Evolutionary conservation across 768 basidiomycete species (phyloP), one percentile per base, ranked within the genome.

Genomic region (Tricholomella constricta): DNA sequence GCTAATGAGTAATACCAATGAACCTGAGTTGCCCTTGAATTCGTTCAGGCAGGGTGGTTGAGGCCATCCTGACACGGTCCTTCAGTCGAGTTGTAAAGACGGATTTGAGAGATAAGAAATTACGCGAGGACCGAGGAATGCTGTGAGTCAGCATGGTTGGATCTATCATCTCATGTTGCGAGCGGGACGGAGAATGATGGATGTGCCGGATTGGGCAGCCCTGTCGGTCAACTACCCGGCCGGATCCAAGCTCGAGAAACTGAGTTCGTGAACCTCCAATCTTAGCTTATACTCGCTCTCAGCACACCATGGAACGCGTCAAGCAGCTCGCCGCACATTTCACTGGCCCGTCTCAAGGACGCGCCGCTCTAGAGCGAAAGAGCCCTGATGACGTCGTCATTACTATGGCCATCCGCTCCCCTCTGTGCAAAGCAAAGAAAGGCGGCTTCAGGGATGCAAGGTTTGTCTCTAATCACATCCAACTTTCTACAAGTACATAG

Each of bases 311-410:
- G 81, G 77, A 89, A 60, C 84, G 85, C 55, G 74, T 89, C 46
- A 82, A 78, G 65, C 84, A 88, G 68, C 71, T 89, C 22, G 79
- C 80, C 26, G 79, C 83, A 36, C 88, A 88, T 61, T 67, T 88
- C 47, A 62, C 73, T 17, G 64, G 70, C 3, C 61, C 77, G 11
- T 66, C 77, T 15, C 67, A 60, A 23, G 82, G 81, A n/a, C 63
- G 83, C 6, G 68, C 75, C 20, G 72, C 76, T 14, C 72, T 91
- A 43, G 75, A 83, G 55, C 72, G 69, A 37, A 85, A 88, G 65
- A 77, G 69, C 45, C 81, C 82, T 3, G 83, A 91, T 57, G 91
- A 92, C 76, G 85, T 92, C 11, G 91, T 92, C 65, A 82, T 92
- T 54, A 91, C 89, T 2, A 79, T 89, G 76, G 88, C 90, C 53